These are phyloP conservation scores for Globisporangium cederbergense DNA, from an alignment of 352 stramenopile genomes.

Conservation along the genomic window DNA sequence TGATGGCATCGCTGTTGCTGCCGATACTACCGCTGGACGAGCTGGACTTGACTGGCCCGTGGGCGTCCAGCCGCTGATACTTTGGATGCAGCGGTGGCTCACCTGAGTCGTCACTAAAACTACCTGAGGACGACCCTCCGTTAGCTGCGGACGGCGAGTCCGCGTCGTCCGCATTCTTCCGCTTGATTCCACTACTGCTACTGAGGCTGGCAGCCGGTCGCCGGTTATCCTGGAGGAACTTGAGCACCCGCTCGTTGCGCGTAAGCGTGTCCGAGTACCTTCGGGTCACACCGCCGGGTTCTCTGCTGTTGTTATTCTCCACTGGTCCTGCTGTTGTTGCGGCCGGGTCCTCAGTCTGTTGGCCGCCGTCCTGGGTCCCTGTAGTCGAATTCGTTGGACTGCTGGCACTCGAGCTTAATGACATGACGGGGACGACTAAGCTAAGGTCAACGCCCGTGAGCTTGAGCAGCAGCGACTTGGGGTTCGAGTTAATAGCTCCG, in stretches of 20 bases:
- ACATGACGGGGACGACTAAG: constrained; percentile 30
- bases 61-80: constrained; percentile 45
- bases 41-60: constrained; percentile 31
- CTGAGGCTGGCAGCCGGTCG: background rate
- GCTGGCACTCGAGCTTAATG: background rate
- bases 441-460: constrained; percentile 72
- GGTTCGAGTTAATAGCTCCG: constrained; percentile 67
- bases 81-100: constrained; percentile 37
- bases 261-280: constrained; percentile 41
- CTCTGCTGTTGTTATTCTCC: background rate
- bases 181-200: constrained; percentile 29
- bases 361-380: background rate
- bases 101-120: constrained; percentile 18
- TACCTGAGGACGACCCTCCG: constrained; percentile 17
- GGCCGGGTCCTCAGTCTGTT: background rate
- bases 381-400: background rate
- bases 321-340: background rate
- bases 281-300: constrained; percentile 10
- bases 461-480: constrained; percentile 64
- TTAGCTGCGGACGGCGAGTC: constrained; percentile 7
- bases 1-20: constrained; percentile 35
- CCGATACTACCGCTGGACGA: constrained; percentile 47
- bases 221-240: constrained; percentile 41
- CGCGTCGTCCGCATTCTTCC: constrained; percentile 42
- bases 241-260: constrained; percentile 56